These are phyloP conservation scores for Melocanna baccifera DNA, from an alignment of 176 grass and related monocot genomes.

Conservation along the genomic window DNA sequence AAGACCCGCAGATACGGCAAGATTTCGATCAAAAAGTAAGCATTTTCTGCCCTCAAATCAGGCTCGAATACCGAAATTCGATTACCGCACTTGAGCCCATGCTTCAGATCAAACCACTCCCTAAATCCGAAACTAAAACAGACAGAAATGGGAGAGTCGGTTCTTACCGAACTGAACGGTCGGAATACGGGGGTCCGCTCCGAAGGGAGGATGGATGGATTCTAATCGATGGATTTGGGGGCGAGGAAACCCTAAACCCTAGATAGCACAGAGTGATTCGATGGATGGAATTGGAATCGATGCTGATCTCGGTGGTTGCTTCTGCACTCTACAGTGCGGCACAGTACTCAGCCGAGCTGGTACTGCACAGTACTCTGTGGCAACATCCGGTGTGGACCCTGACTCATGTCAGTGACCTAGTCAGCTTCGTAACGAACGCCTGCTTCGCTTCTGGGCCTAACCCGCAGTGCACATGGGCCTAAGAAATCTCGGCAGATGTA, in stretches of 20 bases:
- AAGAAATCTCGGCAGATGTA: not conserved
- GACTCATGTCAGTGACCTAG: not conserved
- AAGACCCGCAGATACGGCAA: not conserved
- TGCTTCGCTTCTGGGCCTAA: not conserved
- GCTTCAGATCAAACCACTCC: not conserved
- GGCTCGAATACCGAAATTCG: not conserved
- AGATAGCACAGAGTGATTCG: not conserved
- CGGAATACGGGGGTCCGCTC: not conserved
- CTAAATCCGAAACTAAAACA: not conserved
- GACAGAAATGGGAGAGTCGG: not conserved
- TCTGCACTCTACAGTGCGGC: not conserved
- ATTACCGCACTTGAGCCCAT: not conserved
- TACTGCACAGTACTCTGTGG: not conserved
- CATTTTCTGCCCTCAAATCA: not conserved
- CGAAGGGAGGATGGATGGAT: not conserved
- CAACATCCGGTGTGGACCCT: not conserved
- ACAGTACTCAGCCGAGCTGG: too few species aligned
- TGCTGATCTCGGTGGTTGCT: not conserved
- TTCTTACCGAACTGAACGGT: constrained; percentile 18
- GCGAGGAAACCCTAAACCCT: constrained; percentile 9
- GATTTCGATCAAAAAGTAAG: not conserved
- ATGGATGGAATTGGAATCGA: not conserved
- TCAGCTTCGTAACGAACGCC: not conserved
- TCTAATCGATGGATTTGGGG: not conserved
- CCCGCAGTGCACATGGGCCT: not conserved